Percentiles rank a stretch among this genome's conserved stretches.
Evolutionary conservation across 164 flowering plant species (phyloP).

Genomic region (Taxillus chinensis): DNA sequence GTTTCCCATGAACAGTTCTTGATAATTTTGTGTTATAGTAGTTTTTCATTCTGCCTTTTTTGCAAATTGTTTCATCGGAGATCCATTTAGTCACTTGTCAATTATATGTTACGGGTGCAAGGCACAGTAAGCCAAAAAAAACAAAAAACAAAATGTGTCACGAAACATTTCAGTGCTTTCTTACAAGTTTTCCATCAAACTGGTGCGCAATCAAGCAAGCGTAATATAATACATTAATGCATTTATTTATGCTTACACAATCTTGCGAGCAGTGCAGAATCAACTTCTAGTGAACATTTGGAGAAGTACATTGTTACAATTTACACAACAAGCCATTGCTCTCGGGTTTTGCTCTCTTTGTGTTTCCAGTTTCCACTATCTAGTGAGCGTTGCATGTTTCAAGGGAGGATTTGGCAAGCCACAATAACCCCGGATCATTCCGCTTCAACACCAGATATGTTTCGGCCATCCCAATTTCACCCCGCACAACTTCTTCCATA

Average conservation of each 20-base stretch:
- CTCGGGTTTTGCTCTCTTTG: too few relatives aligned
- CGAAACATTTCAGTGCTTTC: neutral
- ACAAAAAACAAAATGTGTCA: neutral
- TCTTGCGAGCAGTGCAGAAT: too few relatives aligned
- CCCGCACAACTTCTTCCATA: slow-evolving; percentile 41
- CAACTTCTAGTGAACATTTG: too few relatives aligned
- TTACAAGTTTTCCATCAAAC: neutral
- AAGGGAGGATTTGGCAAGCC: slow-evolving; percentile 87
- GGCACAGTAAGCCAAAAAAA: neutral
- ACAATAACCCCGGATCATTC: slow-evolving; percentile 77
- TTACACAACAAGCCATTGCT: neutral
- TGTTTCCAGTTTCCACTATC: too few relatives aligned
- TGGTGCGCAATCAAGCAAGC: neutral
- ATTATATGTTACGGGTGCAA: neutral
- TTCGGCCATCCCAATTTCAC: slow-evolving; percentile 48
- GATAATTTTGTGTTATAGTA: neutral
- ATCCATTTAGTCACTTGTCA: neutral
- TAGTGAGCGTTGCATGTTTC: slow-evolving; percentile 42
- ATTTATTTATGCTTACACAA: too few relatives aligned
- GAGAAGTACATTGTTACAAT: too few relatives aligned
- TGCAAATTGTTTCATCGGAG: neutral
- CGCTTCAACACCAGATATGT: slow-evolving; percentile 68
- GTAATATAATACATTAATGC: neutral
- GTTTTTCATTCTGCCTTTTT: neutral
- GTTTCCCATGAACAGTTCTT: neutral